phyloP scores from a whole-genome alignment of 2,329 filamentous ascomycete genomes.

The Ceratocystis cacaofunesta region DNA sequence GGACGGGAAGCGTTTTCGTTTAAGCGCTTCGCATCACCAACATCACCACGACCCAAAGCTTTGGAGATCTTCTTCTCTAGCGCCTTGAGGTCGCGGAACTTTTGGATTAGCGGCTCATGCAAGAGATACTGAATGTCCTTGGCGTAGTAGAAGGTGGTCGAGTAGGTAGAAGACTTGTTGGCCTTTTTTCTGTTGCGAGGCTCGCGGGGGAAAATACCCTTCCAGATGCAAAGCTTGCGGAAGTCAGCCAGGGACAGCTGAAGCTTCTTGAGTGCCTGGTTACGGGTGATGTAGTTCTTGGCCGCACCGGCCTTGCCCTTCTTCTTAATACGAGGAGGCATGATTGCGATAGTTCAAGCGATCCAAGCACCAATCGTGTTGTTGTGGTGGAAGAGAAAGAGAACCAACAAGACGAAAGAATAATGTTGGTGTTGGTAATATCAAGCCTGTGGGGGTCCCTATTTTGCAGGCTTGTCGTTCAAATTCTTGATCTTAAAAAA shows the following conservation, averaged over 20 bases:
- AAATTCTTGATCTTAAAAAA: constrained; percentile 22
- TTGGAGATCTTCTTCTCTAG: constrained; percentile 95
- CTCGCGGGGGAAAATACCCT: constrained; percentile 96
- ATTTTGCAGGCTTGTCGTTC: constrained; percentile 16
- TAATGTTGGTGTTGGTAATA: constrained; percentile 4
- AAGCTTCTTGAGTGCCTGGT: constrained; percentile 91
- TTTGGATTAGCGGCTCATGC: constrained; percentile 83
- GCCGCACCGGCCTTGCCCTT: constrained; percentile 84
- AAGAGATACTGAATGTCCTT: constrained; percentile 98
- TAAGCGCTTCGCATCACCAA: constrained; percentile 71
- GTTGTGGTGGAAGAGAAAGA: background rate
- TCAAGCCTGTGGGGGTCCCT: constrained; percentile 12
- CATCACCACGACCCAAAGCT: constrained; percentile 81
- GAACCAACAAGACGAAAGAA: constrained; percentile 8
- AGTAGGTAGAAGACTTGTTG: constrained; percentile 74
- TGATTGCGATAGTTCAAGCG: constrained; percentile 20
- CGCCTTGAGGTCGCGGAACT: constrained; percentile 93
- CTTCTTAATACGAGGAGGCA: constrained; percentile 68
- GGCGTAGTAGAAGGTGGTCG: constrained; percentile 80
- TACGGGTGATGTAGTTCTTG: constrained; percentile 97
- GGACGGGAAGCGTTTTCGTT: constrained; percentile 75
- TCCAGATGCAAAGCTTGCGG: constrained; percentile 97
- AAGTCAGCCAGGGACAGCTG: constrained; percentile 96
- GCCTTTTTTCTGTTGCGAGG: constrained; percentile 95
- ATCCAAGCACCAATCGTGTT: background rate